phyloP scores from a whole-genome alignment of 164 flowering plant species.

The Warburgia ugandensis region DNA sequence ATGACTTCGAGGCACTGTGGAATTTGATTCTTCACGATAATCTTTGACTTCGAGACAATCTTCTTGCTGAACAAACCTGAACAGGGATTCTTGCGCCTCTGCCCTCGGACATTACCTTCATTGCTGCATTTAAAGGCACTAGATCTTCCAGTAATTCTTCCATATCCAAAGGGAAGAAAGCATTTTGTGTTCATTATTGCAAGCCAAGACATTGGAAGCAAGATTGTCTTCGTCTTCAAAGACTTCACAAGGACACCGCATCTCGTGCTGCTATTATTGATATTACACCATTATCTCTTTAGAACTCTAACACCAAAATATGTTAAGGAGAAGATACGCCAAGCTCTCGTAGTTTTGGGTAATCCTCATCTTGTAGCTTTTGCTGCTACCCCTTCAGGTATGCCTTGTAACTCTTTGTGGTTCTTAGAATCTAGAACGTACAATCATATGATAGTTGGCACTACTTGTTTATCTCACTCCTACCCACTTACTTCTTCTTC shows the following conservation, averaged over 20 bases:
- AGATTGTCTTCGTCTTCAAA: not conserved
- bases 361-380: slow-evolving; percentile 1
- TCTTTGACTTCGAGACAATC: not conserved
- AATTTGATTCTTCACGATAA: not conserved
- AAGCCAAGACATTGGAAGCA: not conserved
- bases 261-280: not conserved
- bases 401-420: not conserved
- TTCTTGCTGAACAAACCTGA: not conserved
- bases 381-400: not conserved
- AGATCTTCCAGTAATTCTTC: slow-evolving; percentile 1
- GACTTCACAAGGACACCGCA: not conserved
- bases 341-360: not conserved
- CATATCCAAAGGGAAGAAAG: slow-evolving; percentile 1
- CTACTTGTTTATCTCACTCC: not conserved
- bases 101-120: not conserved
- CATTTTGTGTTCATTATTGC: not conserved
- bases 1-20: slow-evolving; percentile 1
- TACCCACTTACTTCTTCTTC: not conserved
- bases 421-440: not conserved
- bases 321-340: not conserved
- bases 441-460: not conserved
- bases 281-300: not conserved
- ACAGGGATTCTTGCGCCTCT: not conserved
- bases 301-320: not conserved
- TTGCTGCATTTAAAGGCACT: not conserved